phyloP scores from a whole-genome alignment of 805 yeast genomes.

The Metschnikowia kofuensis region DNA sequence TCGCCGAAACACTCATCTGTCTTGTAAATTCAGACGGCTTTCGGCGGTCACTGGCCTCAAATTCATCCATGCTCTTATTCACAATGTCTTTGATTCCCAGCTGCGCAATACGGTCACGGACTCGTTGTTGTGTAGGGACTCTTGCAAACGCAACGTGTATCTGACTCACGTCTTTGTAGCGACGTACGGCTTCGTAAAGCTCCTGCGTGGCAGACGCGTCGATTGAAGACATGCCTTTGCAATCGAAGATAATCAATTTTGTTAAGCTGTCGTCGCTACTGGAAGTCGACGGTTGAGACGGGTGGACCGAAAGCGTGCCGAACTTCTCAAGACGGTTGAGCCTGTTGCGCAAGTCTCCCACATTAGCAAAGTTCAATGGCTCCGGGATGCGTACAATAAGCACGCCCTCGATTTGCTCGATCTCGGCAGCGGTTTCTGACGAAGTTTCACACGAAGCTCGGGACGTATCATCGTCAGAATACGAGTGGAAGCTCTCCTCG shows the following conservation, averaged over 20 bases:
- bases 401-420: conserved; percentile 62
- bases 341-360: conserved; percentile 69
- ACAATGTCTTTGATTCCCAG: conserved; percentile 51
- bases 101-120: conserved; percentile 48
- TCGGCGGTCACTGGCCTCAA: neutral
- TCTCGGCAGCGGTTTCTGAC: conserved; percentile 24
- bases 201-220: conserved; percentile 82
- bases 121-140: conserved; percentile 45
- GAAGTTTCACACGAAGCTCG: neutral
- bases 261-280: conserved; percentile 38
- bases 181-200: conserved; percentile 54
- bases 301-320: conserved; percentile 74
- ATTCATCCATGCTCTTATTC: conserved; percentile 16
- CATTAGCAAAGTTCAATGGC: conserved; percentile 83
- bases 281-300: conserved; percentile 61
- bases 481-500: conserved; percentile 30
- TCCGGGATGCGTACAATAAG: conserved; percentile 81
- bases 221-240: conserved; percentile 76
- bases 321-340: conserved; percentile 69
- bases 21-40: neutral
- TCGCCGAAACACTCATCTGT: conserved; percentile 11
- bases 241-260: conserved; percentile 65
- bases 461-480: conserved; percentile 29
- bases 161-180: conserved; percentile 48
- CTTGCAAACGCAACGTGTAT: conserved; percentile 61